Evolutionary conservation across 1,284 basidiomycete species (phyloP).

Genomic region (Sporisorium exsertum): DNA sequence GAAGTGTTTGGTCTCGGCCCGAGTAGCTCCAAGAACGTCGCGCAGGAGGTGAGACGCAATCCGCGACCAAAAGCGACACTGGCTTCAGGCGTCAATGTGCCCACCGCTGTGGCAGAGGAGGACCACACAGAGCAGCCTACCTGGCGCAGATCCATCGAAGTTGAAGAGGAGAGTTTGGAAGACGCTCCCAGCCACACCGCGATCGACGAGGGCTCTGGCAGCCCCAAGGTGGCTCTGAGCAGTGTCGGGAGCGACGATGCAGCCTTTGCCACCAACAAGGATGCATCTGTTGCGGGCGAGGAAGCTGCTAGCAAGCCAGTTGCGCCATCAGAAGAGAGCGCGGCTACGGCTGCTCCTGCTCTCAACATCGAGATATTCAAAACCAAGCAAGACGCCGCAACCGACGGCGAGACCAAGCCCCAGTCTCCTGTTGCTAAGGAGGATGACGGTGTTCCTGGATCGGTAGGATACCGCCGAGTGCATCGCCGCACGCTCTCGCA

Average conservation of each 20-base stretch:
- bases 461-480: constrained; percentile 52
- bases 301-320: background rate
- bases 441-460: constrained; percentile 50
- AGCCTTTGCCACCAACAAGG: background rate
- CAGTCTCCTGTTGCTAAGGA: constrained; percentile 7
- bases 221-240: constrained; percentile 14
- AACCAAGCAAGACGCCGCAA: constrained; percentile 3
- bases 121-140: constrained; percentile 18
- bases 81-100: constrained; percentile 46
- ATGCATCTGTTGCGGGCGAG: background rate
- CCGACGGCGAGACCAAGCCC: background rate
- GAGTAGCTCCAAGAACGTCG: constrained; percentile 59
- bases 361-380: constrained; percentile 19
- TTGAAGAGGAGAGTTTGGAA: constrained; percentile 31
- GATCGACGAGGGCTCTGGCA: constrained; percentile 24
- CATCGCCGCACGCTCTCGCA: constrained; percentile 56
- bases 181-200: constrained; percentile 35
- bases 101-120: constrained; percentile 56
- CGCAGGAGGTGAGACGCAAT: constrained; percentile 55
- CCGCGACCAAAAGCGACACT: constrained; percentile 40
- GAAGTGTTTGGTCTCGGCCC: constrained; percentile 63
- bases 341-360: constrained; percentile 15
- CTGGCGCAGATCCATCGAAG: constrained; percentile 25
- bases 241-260: constrained; percentile 24
- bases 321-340: constrained; percentile 1